Evolutionary conservation across 306 rosid genomes (phyloP), one percentile per base, ranked within the genome.

Genomic region (Cicer arietinum): DNA sequence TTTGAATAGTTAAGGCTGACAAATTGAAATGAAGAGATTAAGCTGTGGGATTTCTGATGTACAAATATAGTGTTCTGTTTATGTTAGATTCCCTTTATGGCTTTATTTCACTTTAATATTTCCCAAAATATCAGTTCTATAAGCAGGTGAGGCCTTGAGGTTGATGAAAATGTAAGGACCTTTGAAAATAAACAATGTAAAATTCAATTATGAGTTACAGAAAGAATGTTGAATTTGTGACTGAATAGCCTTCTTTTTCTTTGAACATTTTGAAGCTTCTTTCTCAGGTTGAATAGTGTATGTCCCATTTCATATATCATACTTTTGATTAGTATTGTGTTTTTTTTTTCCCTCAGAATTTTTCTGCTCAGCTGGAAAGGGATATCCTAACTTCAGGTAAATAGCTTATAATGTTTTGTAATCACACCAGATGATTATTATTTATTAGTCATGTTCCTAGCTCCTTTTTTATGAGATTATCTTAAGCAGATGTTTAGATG

Each of bases 301-400:
- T 47, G 62, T 67, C 52, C 22, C 48, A 68, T 81, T 77, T 74
- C 68, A 46, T 69, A 4, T 70, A 50, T 71, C 73, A 8, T 54
- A 52, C 46, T 79, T 56, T 39, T 64, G 64, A 61, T 58, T 74
- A 67, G 40, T 70, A 18, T 74, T 79, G 59, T 56, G 22, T 59
- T 70, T 78, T 75, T 3, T 70, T 30, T 70, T 79, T 48, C 75
- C 12, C 11, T 6, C 86, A 94, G 98, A 80, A 88, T 76, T 94
- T 92, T 88, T 94, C 98, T 60, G 97, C 92, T 25, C 93, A 87
- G 86, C 87, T 94, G 95, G 98, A 94, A 87, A 91, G 63, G 77
- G 98, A 94, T 71, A 90, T 94, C 82, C 82, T 94, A 82, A 77
- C 95, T 80, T 91, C 98, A 84, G 97, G 98, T 94, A 79, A 79